Base-by-base conservation (phyloP, 2,329 filamentous ascomycete species). In the Botrytis fabae region DNA sequence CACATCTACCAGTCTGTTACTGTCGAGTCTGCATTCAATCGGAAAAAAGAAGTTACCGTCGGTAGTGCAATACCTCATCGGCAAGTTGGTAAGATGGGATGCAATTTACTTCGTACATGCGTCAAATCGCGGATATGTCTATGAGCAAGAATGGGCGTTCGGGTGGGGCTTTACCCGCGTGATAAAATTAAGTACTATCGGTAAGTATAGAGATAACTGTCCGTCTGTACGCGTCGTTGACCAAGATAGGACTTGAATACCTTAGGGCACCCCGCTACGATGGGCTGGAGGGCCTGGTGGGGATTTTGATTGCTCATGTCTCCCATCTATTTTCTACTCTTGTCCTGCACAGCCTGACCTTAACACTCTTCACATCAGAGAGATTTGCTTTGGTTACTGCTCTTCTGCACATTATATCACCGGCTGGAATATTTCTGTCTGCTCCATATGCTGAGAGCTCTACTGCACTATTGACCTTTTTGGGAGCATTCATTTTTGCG, bases 71-170 rank as follows among this genome's bases (percentile, higher is more conserved):
- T 74, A 77, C 62, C 25, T 80, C 8, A 70, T 75, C 42, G 72
- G 69, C 48, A 89, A 89, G 61, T 83, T 96, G 73, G 90, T 90
- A 10, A 87, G 92, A 81, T 97, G 93, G 93, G 93, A 97, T 81
- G 92, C 91, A 46, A 85, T 97, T 76, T 96, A 95, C 81, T 95
- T 91, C 79, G 84, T 91, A 73, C 86, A 89, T 76, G 81, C 85
- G 62, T 88, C 92, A 7, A 85, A 85, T 60, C 85, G 87, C 18
- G 92, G 91, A 48, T 90, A 93, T 77, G 72, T 90, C 18, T 92
- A 89, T 80, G 93, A 97, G 83, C 93, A 96, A 82, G 92, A 95
- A 82, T 96, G 93, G 93, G 93, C 93, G 0, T 96, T 95, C 83
- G 91, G 91, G 54, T 87, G 85, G 83, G 83, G 83, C 16, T 86